phyloP scores from a whole-genome alignment of 2,329 filamentous ascomycete species.

The Bipolaris oryzae region DNA sequence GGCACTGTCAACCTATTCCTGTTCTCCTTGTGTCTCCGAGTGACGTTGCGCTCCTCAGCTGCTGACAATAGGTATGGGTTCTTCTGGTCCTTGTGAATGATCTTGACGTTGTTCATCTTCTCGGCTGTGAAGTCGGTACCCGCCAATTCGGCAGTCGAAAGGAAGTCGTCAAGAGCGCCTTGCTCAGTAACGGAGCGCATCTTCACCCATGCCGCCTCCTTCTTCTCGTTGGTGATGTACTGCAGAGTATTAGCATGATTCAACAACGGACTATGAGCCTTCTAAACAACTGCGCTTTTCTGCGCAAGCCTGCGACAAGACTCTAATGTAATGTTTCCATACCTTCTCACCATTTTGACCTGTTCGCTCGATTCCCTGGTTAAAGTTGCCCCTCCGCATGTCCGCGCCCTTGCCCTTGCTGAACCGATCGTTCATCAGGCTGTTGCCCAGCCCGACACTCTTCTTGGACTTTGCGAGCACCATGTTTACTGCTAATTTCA shows the following conservation, averaged over 20 bases:
- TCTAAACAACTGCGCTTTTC: background rate
- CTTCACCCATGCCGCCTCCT: conserved; percentile 97
- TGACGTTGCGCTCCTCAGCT: conserved; percentile 76
- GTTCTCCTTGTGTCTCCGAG: conserved; percentile 84
- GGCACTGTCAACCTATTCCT: conserved; percentile 83
- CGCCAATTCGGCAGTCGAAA: conserved; percentile 94
- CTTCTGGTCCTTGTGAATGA: conserved; percentile 94
- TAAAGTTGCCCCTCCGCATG: conserved; percentile 72
- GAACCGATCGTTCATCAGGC: conserved; percentile 98
- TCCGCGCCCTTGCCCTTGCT: conserved; percentile 87
- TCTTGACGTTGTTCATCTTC: conserved; percentile 99
- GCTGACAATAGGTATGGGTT: conserved; percentile 92
- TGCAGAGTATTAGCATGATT: conserved; percentile 48
- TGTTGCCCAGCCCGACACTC: conserved; percentile 91
- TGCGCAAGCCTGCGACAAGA: background rate
- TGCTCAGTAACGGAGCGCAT: conserved; percentile 99
- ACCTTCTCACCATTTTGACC: conserved; percentile 79
- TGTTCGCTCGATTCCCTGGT: conserved; percentile 70
- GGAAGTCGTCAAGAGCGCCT: conserved; percentile 92
- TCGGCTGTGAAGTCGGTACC: conserved; percentile 98
- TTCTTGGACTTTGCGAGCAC: conserved; percentile 92
- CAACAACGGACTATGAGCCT: conserved; percentile 22
- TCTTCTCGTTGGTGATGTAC: conserved; percentile 88
- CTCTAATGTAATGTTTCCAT: conserved; percentile 16
- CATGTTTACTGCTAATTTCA: conserved; percentile 56